phyloP scores from a whole-genome alignment of 768 basidiomycete species.

The Kwoniella europaea region DNA sequence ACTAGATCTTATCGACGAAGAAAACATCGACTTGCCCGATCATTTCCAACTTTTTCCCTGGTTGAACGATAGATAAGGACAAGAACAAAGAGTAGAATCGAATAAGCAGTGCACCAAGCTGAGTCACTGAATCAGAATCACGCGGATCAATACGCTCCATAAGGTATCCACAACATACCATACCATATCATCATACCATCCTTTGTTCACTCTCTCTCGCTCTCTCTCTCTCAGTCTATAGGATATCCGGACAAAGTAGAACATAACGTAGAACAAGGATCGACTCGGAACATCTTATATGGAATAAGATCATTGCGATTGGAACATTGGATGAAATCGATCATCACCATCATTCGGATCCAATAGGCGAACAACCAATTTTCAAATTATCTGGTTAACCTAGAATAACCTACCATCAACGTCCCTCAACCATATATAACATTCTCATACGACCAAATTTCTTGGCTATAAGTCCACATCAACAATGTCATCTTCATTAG shows the following conservation, averaged over 20 bases:
- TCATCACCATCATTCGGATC: background rate
- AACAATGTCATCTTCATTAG: conserved; percentile 25
- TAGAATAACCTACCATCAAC: background rate
- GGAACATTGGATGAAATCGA: no score
- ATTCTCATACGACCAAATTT: background rate
- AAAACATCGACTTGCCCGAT: no score
- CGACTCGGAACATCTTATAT: background rate
- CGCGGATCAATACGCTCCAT: background rate
- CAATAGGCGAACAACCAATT: background rate
- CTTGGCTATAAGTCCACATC: background rate
- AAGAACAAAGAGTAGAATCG: no score
- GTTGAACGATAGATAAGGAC: no score
- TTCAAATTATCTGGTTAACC: background rate
- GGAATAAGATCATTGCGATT: no score
- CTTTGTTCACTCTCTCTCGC: background rate
- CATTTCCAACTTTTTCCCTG: no score
- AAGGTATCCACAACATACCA: background rate
- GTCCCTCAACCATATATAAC: background rate
- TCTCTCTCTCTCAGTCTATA: background rate
- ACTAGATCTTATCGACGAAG: no score
- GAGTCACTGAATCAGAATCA: background rate
- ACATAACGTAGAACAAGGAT: background rate
- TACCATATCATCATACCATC: background rate
- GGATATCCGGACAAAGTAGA: background rate
- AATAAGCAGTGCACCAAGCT: no score